Evolutionary conservation across 2,329 filamentous ascomycete genomes (phyloP).

Genomic region (Cercospora sesami): DNA sequence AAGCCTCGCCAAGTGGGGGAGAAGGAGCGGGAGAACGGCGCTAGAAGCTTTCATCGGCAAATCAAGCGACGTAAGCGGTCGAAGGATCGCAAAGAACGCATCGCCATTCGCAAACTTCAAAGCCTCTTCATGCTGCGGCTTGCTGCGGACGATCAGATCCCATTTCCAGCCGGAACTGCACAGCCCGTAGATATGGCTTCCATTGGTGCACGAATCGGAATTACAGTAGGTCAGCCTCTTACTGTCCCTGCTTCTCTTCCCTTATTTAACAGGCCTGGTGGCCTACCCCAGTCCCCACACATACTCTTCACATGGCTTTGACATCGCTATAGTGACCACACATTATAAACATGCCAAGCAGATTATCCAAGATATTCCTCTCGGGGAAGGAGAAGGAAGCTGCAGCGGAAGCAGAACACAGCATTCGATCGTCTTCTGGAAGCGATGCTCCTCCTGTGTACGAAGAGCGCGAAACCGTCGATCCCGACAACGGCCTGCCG

Average conservation of each 20-base stretch:
- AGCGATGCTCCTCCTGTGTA: slow-evolving; percentile 27
- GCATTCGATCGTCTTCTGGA: slow-evolving; percentile 20
- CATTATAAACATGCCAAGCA: slow-evolving; percentile 30
- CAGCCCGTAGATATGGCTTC: not conserved
- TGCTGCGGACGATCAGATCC: not conserved
- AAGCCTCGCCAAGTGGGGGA: slow-evolving; percentile 22
- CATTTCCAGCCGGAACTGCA: not conserved
- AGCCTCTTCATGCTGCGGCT: not conserved
- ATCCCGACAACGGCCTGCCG: slow-evolving; percentile 27
- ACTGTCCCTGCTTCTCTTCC: not conserved
- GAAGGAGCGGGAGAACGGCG: slow-evolving; percentile 16
- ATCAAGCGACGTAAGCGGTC: not conserved
- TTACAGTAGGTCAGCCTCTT: slow-evolving; percentile 2
- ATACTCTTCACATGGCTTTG: not conserved
- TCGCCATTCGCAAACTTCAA: not conserved
- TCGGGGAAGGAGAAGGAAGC: slow-evolving; percentile 36
- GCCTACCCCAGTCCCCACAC: not conserved
- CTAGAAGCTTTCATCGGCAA: slow-evolving; percentile 13
- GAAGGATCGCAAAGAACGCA: not conserved
- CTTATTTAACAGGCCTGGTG: not conserved
- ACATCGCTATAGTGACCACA: not conserved
- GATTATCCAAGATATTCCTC: slow-evolving; percentile 34
- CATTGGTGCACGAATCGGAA: not conserved
- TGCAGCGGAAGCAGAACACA: slow-evolving; percentile 28
- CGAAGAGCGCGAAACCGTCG: slow-evolving; percentile 27